phyloP scores from a whole-genome alignment of 164 flowering plant genomes.

The Aristolochia fimbriata region DNA sequence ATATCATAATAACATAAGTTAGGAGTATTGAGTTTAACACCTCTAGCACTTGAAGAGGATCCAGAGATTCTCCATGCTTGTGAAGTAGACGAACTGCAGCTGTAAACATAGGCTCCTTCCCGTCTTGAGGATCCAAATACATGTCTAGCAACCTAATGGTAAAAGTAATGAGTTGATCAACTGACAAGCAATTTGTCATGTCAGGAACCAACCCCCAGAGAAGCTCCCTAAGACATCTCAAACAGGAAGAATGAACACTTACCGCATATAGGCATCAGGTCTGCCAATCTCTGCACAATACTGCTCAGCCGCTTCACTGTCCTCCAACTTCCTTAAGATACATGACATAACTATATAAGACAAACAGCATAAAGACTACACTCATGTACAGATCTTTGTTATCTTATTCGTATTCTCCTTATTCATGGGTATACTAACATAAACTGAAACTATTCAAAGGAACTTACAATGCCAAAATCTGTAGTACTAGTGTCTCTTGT shows the following conservation, averaged over 20 bases:
- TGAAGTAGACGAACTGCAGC: slow-evolving; percentile 98
- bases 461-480: slow-evolving; percentile 90
- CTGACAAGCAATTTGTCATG: too few species aligned
- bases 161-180: too few species aligned
- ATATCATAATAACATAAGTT: too few species aligned
- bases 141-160: slow-evolving; percentile 76
- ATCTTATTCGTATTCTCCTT: neutral
- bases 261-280: slow-evolving; percentile 98
- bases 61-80: slow-evolving; percentile 89
- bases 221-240: neutral
- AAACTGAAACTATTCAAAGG: too few species aligned
- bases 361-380: neutral
- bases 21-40: slow-evolving; percentile 18
- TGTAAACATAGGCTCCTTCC: slow-evolving; percentile 93
- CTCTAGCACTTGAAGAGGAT: slow-evolving; percentile 91
- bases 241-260: slow-evolving; percentile 17
- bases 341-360: neutral
- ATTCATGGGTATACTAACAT: neutral
- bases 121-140: slow-evolving; percentile 93
- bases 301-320: slow-evolving; percentile 94
- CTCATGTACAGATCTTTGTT: neutral
- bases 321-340: slow-evolving; percentile 71
- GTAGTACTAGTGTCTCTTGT: slow-evolving; percentile 88
- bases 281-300: slow-evolving; percentile 96
- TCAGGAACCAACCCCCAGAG: too few species aligned